Evolutionary conservation across 2,329 filamentous ascomycete genomes (phyloP), one percentile per base, ranked within the genome.

Genomic region (Penicillium nordicum): DNA sequence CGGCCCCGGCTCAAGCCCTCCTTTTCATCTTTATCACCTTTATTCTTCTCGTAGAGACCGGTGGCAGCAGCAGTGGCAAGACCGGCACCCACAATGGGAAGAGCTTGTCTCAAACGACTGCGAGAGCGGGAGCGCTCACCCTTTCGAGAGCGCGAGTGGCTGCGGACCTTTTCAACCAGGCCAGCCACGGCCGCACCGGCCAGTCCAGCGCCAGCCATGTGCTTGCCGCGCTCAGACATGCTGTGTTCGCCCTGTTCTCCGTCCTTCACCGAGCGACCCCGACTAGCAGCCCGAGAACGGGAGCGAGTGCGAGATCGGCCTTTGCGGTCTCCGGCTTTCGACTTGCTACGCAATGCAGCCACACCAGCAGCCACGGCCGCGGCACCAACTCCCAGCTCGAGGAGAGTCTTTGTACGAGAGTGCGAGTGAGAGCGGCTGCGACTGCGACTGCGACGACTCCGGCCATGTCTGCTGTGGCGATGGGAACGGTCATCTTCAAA

Each of bases 161-260:
- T 86, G 50, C 84, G 80, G 47, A 78, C 77, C 53, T 77, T 79
- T 57, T 86, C 79, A 56, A 83, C 79, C 32, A 87, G 74, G n/a
- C 83, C 84, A 36, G 83, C 85, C 9, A 84, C 81, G 8, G 84
- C 83, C 57, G 85, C 85, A 61, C 81, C 83, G 23, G 83, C 85
- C 50, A 85, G 74, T 59, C 84, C 85, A 51, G 84, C 85, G 66
- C 84, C 81, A 14, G 84, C 84, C 62, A 84, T 83, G 57, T 82
- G 80, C 50, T 80, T 79, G 59, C 83, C 84, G 55, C 83, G 79
- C 63, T 84, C 82, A 14, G 71, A 73, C 42, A 73, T 66, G 59
- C 75, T 74, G 44, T 73, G 71, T 36, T 56, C 66, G 7, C 65
- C 66, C 32, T 63, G 63, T 16, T 55, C 50, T 2, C 36, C 44